Evolutionary conservation across 169 alveolate species (phyloP).

Genomic region (Plasmodium gonderi): DNA sequence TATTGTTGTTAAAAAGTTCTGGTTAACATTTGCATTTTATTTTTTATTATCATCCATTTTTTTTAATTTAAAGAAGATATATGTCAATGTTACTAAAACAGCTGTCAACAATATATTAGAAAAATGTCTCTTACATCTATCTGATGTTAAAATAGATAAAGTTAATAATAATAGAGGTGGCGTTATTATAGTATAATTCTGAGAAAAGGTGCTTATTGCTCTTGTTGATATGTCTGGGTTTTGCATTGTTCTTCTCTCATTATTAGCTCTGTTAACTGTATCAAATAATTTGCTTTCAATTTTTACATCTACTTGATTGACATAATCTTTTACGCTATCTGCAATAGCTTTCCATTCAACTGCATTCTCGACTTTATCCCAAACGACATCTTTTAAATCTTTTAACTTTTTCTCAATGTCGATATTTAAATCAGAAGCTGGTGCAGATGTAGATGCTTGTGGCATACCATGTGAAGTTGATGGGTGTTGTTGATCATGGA

Average conservation of each 20-base stretch:
- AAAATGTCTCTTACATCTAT: constrained; percentile 5
- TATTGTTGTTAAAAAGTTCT: not conserved
- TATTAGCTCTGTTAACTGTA: constrained; percentile 4
- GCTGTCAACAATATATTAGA: not conserved
- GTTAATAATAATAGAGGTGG: constrained; percentile 20
- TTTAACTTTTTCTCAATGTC: constrained; percentile 20
- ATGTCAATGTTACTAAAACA: constrained; percentile 10
- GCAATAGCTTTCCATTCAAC: constrained; percentile 18
- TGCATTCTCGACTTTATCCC: constrained; percentile 20
- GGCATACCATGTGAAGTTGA: not conserved
- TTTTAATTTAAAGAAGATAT: constrained; percentile 20
- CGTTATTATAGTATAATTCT: constrained; percentile 11
- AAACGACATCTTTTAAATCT: constrained; percentile 16
- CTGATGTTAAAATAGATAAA: constrained; percentile 9
- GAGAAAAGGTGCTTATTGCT: not conserved
- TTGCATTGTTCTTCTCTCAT: not conserved
- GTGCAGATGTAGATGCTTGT: not conserved
- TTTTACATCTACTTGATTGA: not conserved
- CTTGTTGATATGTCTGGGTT: not conserved
- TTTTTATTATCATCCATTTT: constrained; percentile 16
- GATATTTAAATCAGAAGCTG: not conserved
- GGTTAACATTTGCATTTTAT: not conserved
- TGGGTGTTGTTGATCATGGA: not conserved
- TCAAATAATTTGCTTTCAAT: constrained; percentile 12
- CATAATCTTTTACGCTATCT: constrained; percentile 5